A percentile compares a stretch with the other conserved stretches of the same genome.
Conservation (phyloP, 1,284 basidiomycete species). For the Apiotrichum mycotoxinovorans region DNA sequence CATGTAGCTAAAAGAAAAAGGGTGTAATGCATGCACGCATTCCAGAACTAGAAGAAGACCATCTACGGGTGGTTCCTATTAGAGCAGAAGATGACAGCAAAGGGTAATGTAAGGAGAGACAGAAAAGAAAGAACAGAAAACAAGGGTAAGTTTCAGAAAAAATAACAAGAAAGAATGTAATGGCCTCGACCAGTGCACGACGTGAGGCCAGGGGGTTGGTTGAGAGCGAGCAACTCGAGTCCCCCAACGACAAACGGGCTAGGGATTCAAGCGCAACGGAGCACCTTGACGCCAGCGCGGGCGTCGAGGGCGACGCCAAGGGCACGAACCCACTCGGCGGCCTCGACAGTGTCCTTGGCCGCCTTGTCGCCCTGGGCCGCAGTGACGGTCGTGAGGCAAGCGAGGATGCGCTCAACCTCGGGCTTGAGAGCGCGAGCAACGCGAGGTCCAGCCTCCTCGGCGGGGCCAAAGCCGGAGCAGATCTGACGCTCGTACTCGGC, state of each 20-base stretch:
- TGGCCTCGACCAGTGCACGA: no score
- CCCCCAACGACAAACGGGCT: no score
- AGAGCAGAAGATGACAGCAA: background rate
- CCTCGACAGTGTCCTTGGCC: slow-evolving; percentile 28
- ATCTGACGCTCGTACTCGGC: slow-evolving; percentile 48
- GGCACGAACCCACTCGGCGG: slow-evolving; percentile 41
- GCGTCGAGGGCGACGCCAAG: slow-evolving; percentile 45
- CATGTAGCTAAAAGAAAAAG: background rate
- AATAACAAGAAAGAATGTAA: background rate
- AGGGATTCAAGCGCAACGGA: slow-evolving; percentile 14
- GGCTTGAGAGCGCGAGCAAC: slow-evolving; percentile 46
- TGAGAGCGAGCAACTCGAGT: no score
- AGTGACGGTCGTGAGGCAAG: slow-evolving; percentile 18
- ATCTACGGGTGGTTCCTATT: background rate
- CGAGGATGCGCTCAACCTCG: slow-evolving; percentile 42
- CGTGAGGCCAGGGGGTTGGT: no score
- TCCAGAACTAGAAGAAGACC: background rate
- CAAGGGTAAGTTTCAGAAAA: background rate
- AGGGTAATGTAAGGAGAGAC: background rate
- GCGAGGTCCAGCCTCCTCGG: slow-evolving; percentile 46
- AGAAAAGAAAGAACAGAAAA: background rate
- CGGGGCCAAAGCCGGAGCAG: slow-evolving; percentile 45
- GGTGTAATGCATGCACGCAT: background rate
- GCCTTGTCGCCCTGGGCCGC: slow-evolving; percentile 16
- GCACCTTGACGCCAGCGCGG: slow-evolving; percentile 37